Base-by-base conservation (phyloP, 2,329 filamentous ascomycete genomes). In the Alternaria brassicicola region DNA sequence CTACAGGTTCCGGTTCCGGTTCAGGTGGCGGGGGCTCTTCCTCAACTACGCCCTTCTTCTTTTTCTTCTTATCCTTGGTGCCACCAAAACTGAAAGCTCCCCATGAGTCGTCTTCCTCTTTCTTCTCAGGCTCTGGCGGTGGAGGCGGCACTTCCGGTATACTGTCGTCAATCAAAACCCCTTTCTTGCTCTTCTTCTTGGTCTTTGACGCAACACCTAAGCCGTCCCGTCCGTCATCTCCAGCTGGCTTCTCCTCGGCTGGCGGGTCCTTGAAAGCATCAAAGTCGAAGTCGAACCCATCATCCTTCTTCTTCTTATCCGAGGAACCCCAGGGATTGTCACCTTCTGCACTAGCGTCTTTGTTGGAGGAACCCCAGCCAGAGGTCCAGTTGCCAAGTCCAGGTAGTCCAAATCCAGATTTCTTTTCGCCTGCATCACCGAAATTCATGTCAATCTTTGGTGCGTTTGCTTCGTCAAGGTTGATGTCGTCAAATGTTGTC, bases 401-500 rank as follows among this genome's bases (percentile, higher is more conserved):
- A 31, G 59, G 46, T 49, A 75, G 66, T 35, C 67, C 61, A 42
- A 71, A 69, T 55, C 59, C 61, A 61, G 70, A 66, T 66, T 73
- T 71, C 15, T 60, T 38, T 51, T 60, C 59, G 19, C 62, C 64
- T 21, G 69, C 63, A 46, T 72, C 71, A 43, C 78, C 78, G 61
- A 82, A 80, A 60, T 78, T 78, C 59, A 83, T 73, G 58, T 82
- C 79, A 63, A 83, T 77, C 70, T 82, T 81, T 21, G 81, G 81
- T 50, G 77, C 78, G 43, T 59, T 63, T 33, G 62, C 68, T 55
- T 83, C 78, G 74, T 82, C 74, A 64, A 82, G 71, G 67, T 77
- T 74, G 66, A 82, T 78, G 52, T 81, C 79, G 65, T 82, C 78
- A 62, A 82, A 81, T 51, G 76, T 79, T 68, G 78, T 78, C 53